Evolutionary conservation across 306 rosid genomes (phyloP), one percentile per base, ranked within the genome.

Genomic region (Prunus mira): DNA sequence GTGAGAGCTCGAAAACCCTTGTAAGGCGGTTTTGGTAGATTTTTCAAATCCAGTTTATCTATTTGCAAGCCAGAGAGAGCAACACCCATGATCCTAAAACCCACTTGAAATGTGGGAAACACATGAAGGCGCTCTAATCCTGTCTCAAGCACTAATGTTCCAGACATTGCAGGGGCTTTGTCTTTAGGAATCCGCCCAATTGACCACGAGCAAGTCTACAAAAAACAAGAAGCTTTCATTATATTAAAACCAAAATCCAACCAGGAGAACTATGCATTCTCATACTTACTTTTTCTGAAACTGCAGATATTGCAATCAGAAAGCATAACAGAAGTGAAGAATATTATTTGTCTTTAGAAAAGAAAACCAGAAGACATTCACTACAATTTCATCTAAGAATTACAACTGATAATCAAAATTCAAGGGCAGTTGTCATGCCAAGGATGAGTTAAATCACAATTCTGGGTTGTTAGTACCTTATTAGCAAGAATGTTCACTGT

Each of bases 1-100:
- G 96, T 95, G 46, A 88, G 89, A 72, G 96, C 96, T 74, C 97
- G 95, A 81, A 95, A 92, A 27, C 98, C 98, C 88, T 95, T 92
- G 84, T 90, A 89, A 22, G 89, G 87, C 41, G 87, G 88, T 78
- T 79, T 82, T 4, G 97, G 97, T 41, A 88, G 76, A 68, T 82
- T 88, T 81, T 84, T 88, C 70, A 92, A 77, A 79, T 95, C 97
- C 52, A 95, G 82, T 47, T 90, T 95, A 81, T 92, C 97, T 72
- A 95, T 91, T 81, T 90, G 88, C 74, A 95, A 72, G 80, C 97
- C 96, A 30, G 98, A 95, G 69, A 92, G 97, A 45, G 97, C 96
- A 28, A 90, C 84, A 15, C 96, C 95, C 97, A 89, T 89, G 32
- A 95, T 89, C 87, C 81, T 90, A 79, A 95, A 95, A 52, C 82